Evolutionary conservation across 1,139 yeast genomes (phyloP).

Genomic region (Protomyces macrosporus): DNA sequence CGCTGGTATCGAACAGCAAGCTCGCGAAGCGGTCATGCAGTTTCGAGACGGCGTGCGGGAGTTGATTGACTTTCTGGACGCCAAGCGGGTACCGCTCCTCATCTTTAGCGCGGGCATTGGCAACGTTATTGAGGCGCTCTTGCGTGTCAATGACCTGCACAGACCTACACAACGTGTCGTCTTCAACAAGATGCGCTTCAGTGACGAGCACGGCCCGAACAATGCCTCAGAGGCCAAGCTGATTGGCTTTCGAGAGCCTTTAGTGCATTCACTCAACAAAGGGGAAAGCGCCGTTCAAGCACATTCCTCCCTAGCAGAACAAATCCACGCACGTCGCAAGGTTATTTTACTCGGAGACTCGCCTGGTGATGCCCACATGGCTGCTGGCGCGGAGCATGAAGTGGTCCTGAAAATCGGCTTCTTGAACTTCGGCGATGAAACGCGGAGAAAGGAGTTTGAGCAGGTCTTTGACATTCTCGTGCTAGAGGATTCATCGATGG

Average conservation of each 20-base stretch:
- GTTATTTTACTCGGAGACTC: conserved; percentile 23
- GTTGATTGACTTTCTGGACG: background rate
- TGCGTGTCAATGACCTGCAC: background rate
- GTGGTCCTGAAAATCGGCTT: conserved; percentile 14
- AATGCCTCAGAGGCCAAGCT: background rate
- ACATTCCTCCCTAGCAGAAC: background rate
- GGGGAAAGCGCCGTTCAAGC: conserved; percentile 20
- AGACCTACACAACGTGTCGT: conserved; percentile 10
- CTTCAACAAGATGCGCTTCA: conserved; percentile 16
- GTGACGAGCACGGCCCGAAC: background rate
- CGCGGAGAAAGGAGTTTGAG: conserved; percentile 4
- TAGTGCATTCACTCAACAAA: conserved; percentile 22
- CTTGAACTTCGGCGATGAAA: conserved; percentile 13
- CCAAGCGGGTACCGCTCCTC: background rate
- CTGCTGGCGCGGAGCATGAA: conserved; percentile 11
- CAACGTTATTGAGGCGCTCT: conserved; percentile 16
- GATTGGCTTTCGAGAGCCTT: conserved; percentile 17
- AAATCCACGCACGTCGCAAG: conserved; percentile 1
- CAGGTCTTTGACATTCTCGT: conserved; percentile 11
- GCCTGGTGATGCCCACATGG: conserved; percentile 20
- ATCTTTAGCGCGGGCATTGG: conserved; percentile 24
- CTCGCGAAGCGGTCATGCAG: background rate
- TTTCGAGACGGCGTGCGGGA: conserved; percentile 6
- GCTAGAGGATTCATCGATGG: background rate
- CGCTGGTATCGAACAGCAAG: background rate